Evolutionary conservation across 768 basidiomycete species (phyloP), one percentile per base, ranked within the genome.

Genomic region (Podaxis sp.): DNA sequence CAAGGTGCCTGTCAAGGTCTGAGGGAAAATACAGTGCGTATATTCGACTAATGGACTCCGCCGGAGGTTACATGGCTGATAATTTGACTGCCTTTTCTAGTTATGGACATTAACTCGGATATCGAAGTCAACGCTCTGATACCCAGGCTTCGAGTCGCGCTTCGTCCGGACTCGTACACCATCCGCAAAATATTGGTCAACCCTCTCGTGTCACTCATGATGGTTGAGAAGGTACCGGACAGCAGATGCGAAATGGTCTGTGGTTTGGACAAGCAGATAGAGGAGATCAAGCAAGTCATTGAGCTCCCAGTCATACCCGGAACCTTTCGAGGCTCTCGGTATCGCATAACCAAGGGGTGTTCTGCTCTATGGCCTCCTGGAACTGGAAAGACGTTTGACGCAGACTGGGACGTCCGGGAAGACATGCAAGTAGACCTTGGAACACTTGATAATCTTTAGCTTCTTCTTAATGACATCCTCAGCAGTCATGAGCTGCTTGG

Each of bases 221-320:
- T 99, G 96, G 96, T 98, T 11, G 96, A 99, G 78, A 99, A 99
- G 75, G 96, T 99, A 0, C 96, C 96, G 0, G 96, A 99, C 75
- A 95, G 92, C 76, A 99, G 97, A 30, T 99, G 99, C 78, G 96
- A 99, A 77, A 98, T 99, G 96, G 96, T 99, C 65, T 96, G 96
- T 22, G 96, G 96, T 69, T 85, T 99, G 63, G 97, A 99, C 81
- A 93, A 96, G 76, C 96, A 98, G 72, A 99, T 99, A 74, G 97
- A 97, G 75, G 96, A 99, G 76, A 96, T 99, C 73, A 85, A 85
- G 77, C 90, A 99, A 76, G 96, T 98, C 72, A 98, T 98, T 76
- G 96, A 98, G 75, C 78, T 97, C 26, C 96, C 96, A 41, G 95
- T 99, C 66, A 96, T 95, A 98, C 72, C 96, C 96, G 2, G 96